Percentiles rank a stretch among this genome's conserved stretches.
Evolutionary conservation across 768 basidiomycete genomes (phyloP).

Genomic region (Macrolepiota fuliginosa): DNA sequence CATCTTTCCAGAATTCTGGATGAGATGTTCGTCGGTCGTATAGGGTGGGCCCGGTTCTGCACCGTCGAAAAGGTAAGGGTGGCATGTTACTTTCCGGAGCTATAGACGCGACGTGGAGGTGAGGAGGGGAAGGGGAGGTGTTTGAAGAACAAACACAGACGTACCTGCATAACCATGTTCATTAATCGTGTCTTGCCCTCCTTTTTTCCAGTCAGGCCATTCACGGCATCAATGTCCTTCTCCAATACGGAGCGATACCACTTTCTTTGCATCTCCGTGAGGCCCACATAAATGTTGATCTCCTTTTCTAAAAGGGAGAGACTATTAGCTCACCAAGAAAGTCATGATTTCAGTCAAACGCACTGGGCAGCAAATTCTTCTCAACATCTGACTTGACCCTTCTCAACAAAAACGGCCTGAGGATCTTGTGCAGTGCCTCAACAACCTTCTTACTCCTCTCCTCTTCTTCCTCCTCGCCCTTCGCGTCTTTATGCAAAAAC

Average conservation of each 20-base stretch:
- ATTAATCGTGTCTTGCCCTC: conserved; percentile 96
- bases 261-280: conserved; percentile 96
- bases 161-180: conserved; percentile 99
- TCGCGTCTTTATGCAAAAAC: conserved; percentile 89
- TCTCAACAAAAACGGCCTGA: conserved; percentile 90
- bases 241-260: conserved; percentile 97
- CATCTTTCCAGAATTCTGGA: conserved; percentile 97
- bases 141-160: not conserved
- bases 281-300: conserved; percentile 96
- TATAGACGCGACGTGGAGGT: conserved; percentile 18
- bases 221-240: conserved; percentile 99
- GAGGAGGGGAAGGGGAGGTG: not conserved
- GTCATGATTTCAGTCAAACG: not conserved
- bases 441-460: conserved; percentile 91
- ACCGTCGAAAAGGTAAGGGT: conserved; percentile 91
- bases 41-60: conserved; percentile 99
- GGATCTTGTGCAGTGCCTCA: conserved; percentile 94
- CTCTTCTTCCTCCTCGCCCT: conserved; percentile 63
- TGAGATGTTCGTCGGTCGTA: conserved; percentile 95
- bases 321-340: not conserved
- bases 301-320: conserved; percentile 74
- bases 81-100: conserved; percentile 86
- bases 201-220: conserved; percentile 96
- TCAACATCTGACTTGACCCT: conserved; percentile 97
- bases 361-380: conserved; percentile 91